Evolutionary conservation across 2,329 filamentous ascomycete genomes (phyloP).

Genomic region (Sporothrix globosa): DNA sequence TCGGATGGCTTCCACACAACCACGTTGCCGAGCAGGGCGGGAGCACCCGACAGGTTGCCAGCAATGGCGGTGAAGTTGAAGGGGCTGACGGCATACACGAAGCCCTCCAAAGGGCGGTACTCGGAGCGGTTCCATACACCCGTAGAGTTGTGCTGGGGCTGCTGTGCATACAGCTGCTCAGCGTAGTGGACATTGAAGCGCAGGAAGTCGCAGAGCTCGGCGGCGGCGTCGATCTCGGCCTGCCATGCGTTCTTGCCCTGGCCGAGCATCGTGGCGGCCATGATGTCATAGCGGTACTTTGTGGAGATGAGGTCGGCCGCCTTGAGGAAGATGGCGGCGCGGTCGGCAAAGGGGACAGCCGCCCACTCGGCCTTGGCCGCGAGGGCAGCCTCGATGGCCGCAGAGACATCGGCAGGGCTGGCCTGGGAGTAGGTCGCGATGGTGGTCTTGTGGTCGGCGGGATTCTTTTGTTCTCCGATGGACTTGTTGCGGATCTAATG

Average conservation of each 20-base stretch:
- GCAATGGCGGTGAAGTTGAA: slow-evolving; percentile 98
- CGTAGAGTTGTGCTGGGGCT: slow-evolving; percentile 79
- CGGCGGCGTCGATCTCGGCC: slow-evolving; percentile 95
- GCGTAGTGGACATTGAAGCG: slow-evolving; percentile 94
- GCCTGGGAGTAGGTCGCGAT: slow-evolving; percentile 87
- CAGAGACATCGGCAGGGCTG: slow-evolving; percentile 71
- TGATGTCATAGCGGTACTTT: slow-evolving; percentile 96
- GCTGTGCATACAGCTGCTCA: slow-evolving; percentile 84
- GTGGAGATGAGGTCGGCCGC: slow-evolving; percentile 86
- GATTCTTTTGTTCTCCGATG: slow-evolving; percentile 75
- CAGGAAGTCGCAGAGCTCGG: slow-evolving; percentile 90
- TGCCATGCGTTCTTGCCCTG: slow-evolving; percentile 99
- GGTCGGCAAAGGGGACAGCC: slow-evolving; percentile 81
- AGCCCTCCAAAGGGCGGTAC: slow-evolving; percentile 87
- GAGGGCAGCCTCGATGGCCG: slow-evolving; percentile 81
- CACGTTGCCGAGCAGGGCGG: slow-evolving; percentile 89
- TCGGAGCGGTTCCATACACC: slow-evolving; percentile 93
- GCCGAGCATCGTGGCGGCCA: slow-evolving; percentile 93
- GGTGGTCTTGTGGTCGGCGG: slow-evolving; percentile 73
- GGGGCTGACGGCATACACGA: slow-evolving; percentile 90
- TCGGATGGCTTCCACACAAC: slow-evolving; percentile 97
- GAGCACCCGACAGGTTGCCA: slow-evolving; percentile 80
- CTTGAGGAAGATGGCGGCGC: slow-evolving; percentile 92
- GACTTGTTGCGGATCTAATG: slow-evolving; percentile 67
- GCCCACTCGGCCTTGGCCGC: slow-evolving; percentile 88